Evolutionary conservation across 2,329 filamentous ascomycete species (phyloP), one percentile per base, ranked within the genome.

Genomic region (Gliomastix tumulicola): DNA sequence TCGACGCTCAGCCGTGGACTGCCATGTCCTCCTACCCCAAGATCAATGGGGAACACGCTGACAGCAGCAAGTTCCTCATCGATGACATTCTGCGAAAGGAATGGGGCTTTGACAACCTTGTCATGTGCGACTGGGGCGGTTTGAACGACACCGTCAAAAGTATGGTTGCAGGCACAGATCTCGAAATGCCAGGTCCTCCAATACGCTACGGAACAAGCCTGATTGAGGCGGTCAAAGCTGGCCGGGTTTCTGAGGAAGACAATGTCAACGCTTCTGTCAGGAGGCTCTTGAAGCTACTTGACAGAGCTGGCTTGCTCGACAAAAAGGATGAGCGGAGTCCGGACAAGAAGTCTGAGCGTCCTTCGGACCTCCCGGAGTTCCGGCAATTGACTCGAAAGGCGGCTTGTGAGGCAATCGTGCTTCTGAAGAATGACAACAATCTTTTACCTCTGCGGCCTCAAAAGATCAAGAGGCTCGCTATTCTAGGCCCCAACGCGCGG

Each of bases 401-500:
- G 12, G 80, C 76, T 1, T 68, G 68, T 3, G 74, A 83, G 51
- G 79, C 79, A 1, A 51, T 84, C 21, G 79, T 76, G 0, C 59
- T 84, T 6, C 57, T 39, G n/a, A 34, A 39, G 16, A 39, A 39
- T 19, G 22, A 34, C 15, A n/a, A 13, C 15, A 7, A 11, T 4
- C 13, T 17, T n/a, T 60, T 84, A 7, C 79, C 30, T 34, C 20
- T 34, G 6, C n/a, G 19, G 7, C 36, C 36, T 11, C 9, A 38
- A 20, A 18, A n/a, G 6, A 11, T 25, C 12, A 38, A 34, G 25
- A 34, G 15, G 16, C 20, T 34, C 6, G 36, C 36, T 13, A 32
- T 38, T 15, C 21, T 38, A 18, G 36, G 36, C 12, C 36, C 30
- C 7, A 28, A 38, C 21, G 27, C 28, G 8, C 15, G 18, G 9